Conservation (phyloP, 192 early-diverging fungal species). For the Mortierella antarctica region DNA sequence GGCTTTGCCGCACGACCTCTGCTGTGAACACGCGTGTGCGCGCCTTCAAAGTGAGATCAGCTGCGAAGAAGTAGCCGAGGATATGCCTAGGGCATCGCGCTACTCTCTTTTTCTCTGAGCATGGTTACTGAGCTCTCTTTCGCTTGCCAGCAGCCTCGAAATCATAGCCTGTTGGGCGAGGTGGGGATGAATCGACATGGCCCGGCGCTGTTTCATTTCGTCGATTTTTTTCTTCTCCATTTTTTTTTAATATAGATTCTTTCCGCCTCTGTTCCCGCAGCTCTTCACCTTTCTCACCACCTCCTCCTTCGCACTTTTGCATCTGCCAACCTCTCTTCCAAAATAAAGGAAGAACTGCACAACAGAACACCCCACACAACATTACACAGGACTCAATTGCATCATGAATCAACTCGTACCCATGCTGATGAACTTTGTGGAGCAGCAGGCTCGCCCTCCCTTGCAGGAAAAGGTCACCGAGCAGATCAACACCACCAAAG, state of each 20-base stretch:
- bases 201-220: too few species aligned
- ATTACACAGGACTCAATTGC: background rate
- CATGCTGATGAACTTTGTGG: constrained; percentile 26
- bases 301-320: background rate
- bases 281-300: background rate
- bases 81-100: too few species aligned
- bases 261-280: background rate
- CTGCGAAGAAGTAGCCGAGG: too few species aligned
- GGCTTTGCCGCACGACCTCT: too few species aligned
- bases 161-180: too few species aligned
- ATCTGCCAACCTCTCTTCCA: background rate
- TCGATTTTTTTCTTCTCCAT: background rate
- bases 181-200: too few species aligned
- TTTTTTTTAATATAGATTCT: background rate
- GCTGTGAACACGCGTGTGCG: background rate
- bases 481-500: constrained; percentile 27
- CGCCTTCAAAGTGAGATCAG: too few species aligned
- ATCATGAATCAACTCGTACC: constrained; percentile 31
- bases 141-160: too few species aligned
- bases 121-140: too few species aligned
- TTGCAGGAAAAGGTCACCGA: constrained; percentile 32
- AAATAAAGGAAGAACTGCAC: background rate
- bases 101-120: too few species aligned
- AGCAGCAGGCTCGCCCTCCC: constrained; percentile 35
- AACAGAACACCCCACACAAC: background rate